Base-by-base conservation (phyloP, 768 basidiomycete species). In the Daedaleopsis sinensis region DNA sequence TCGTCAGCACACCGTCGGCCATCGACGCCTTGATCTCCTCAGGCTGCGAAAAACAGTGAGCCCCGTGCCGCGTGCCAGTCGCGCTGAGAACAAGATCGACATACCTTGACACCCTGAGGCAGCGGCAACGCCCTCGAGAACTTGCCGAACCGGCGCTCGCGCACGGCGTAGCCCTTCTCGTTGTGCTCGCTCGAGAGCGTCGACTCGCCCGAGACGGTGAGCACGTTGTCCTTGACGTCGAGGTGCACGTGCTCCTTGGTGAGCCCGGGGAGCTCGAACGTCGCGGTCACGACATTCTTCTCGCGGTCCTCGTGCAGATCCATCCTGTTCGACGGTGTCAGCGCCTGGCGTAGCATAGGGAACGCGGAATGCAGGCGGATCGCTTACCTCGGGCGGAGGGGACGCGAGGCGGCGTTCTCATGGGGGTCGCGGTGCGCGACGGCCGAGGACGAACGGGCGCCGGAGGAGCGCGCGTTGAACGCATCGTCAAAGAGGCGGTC, bases 251-350 rank as follows among this genome's bases (percentile, higher is more conserved):
- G 72, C 49, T 84, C 80, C 36, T 81, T 79, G 57, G 73, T 73
- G 42, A 86, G 32, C 19, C 85, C 85, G 0, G 87, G 85, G 8
- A 88, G 72, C 64, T 88, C 86, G 67, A 87, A 84, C 8, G 76
- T 71, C 44, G 85, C 85, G 0, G 81, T 83, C 42, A 87, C 80
- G 39, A 74, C 67, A 65, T 84, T 83, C 23, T 70, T 72, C 21
- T 80, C 76, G 0, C 65, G 49, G 59, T 84, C 73, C 65, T 86
- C 84, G 65, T 83, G 80, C 13, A 86, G 71, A 63, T 86, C 82
- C 79, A 86, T 81, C 64, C 85, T 86, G 62, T 23, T 37, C 12
- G 8, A 1, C 13, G 1, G 39, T 13, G 55, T 57, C 36, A 63
- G 59, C n/a, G 21, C 1, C 5, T 1, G 10, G 15, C n/a, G 46